Evolutionary conservation across 768 basidiomycete species (phyloP), one percentile per base, ranked within the genome.

Genomic region (Serendipita sp.): DNA sequence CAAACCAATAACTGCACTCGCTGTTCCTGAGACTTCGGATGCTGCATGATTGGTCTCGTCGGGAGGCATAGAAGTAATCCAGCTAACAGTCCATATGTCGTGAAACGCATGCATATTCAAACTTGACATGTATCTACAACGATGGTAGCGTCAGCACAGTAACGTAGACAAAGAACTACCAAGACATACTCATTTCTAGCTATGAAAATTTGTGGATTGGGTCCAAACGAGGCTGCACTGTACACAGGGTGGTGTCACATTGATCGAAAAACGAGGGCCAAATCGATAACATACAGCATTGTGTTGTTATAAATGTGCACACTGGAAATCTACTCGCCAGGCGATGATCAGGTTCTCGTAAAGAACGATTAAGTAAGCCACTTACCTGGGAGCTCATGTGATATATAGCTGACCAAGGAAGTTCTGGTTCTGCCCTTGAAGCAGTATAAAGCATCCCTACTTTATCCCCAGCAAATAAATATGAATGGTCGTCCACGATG

Each of bases 1-100:
- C 56, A 10, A 16, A 60, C 56, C 56, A n/a, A 60, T 30, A 60
- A 60, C 56, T 28, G 56, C 56, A 36, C 56, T 60, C 32, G 48
- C 38, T 41, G 7, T 16, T 52, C 18, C 48, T 52, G 16, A 7
- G 5, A 32, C 32, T 52, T 18, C 32, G 18, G 48, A 5, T 7
- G 48, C 7, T 7, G 7, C 56, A 60, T 60, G 16, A n/a, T 11
- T 8, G 16, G 35, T 35, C 13, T 32, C 28, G 5, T 32, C 34
- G 18, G 18, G 16, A 60, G n/a, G 35, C 32, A n/a, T 23, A 7
- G 16, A 8, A 23, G 34, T 60, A 8, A 60, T 23, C 56, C 56
- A 60, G 28, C 32, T 11, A 5, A 60, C 56, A 8, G 56, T 18
- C 56, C 56, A 60, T n/a, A 60, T 10, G 35, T 60, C 56, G 28